Evolutionary conservation across 2,329 filamentous ascomycete species (phyloP), one percentile per base, ranked within the genome.

Genomic region (Nemania diffusa): DNA sequence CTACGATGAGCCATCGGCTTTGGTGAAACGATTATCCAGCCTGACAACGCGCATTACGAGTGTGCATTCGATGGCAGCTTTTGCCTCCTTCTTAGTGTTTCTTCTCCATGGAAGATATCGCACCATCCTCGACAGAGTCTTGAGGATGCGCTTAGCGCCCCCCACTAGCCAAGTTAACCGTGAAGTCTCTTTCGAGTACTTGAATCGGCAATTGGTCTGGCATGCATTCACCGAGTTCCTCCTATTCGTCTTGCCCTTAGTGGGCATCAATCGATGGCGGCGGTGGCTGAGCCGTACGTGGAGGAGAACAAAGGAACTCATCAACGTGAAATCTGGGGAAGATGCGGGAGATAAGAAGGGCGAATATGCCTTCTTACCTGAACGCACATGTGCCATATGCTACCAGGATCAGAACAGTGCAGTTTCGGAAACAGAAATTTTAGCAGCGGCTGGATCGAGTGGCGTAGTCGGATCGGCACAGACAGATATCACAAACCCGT

Each of bases 141-240:
- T 99, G 62, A 87, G 92, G 65, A 90, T 99, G 79, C 90, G 95
- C 62, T 87, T 99, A 51, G 91, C 93, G 3, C 92, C 96, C 7
- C 91, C 92, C 5, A 94, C 91, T 2, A 93, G 88, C 75, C 92
- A 97, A 77, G 91, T 97, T 70, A 93, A 89, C 77, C 88, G 95
- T 34, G 94, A 98, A 79, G 94, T 99, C 27, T 97, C 93, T 0
- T 98, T 99, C 77, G 96, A 99, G 81, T 98, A 97, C 76, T 88
- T 98, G 57, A 99, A 99, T 79, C 90, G 96, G 55, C 96, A 99
- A 81, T 88, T 99, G 11, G 96, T 99, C 42, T 99, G 96, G 96
- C 96, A 99, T 80, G 96, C 96, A n/a, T 97, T 99, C 75, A 99
- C 96, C 27, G 96, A 99, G 78, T 99, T 99, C 74, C 84, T 99